Conservation (phyloP, 1,284 basidiomycete genomes). For the Thelephora terrestris region DNA sequence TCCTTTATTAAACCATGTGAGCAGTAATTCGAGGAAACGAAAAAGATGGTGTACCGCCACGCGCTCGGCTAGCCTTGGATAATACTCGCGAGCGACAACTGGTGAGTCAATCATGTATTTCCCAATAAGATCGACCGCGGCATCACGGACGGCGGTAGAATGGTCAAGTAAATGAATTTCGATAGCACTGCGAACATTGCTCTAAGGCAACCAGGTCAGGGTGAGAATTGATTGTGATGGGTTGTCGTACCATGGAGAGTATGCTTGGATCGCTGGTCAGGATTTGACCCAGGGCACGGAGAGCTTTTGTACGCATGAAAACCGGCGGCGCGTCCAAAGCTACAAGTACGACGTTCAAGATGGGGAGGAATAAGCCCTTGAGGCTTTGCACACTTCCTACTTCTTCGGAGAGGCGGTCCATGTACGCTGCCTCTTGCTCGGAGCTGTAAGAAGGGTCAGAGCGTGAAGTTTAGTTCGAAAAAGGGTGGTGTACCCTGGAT, state of each 20-base stretch:
- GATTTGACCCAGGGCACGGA: conserved; percentile 78
- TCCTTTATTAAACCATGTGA: conserved; percentile 41
- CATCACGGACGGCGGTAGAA: conserved; percentile 90
- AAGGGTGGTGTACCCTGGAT: conserved; percentile 46
- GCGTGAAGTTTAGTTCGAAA: conserved; percentile 1
- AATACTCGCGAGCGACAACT: conserved; percentile 78
- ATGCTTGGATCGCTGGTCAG: conserved; percentile 82
- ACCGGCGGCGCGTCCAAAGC: conserved; percentile 77
- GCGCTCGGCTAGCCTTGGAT: conserved; percentile 75
- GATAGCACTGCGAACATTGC: conserved; percentile 71
- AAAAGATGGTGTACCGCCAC: conserved; percentile 55
- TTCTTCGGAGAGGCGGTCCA: conserved; percentile 64
- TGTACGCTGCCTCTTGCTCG: conserved; percentile 52
- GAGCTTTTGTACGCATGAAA: conserved; percentile 83
- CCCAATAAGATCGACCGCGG: conserved; percentile 90
- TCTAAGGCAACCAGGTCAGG: conserved; percentile 26
- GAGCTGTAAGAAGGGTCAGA: conserved; percentile 29
- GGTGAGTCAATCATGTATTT: conserved; percentile 89
- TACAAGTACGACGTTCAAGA: conserved; percentile 65
- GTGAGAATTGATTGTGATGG: conserved; percentile 1
- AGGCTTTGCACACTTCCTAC: conserved; percentile 68
- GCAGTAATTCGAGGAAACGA: background rate
- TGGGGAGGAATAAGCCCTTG: conserved; percentile 68
- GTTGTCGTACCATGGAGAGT: conserved; percentile 51
- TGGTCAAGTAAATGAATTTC: conserved; percentile 84